These are phyloP conservation scores for Pichia sp. DNA, from an alignment of 1,139 yeast genomes.

Conservation along the genomic window DNA sequence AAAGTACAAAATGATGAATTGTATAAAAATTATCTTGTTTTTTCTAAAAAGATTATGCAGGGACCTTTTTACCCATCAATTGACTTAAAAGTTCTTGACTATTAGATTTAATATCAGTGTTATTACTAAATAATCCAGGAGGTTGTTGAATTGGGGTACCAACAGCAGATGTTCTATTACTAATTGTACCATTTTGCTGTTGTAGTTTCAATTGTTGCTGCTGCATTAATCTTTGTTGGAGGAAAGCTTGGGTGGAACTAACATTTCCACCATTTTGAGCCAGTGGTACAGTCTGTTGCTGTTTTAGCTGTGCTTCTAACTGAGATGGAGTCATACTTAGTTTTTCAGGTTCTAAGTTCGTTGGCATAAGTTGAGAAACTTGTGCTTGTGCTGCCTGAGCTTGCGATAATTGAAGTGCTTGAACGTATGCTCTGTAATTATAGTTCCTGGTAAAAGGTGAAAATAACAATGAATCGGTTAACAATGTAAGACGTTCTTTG, in stretches of 20 bases:
- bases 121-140: conserved; percentile 34
- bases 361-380: conserved; percentile 11
- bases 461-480: conserved; percentile 29
- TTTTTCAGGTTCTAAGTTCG: conserved; percentile 31
- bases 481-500: conserved; percentile 20
- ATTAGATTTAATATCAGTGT: conserved; percentile 26
- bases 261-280: neutral
- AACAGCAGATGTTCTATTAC: conserved; percentile 10
- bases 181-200: conserved; percentile 13
- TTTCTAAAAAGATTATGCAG: too few relatives aligned
- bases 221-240: conserved; percentile 25
- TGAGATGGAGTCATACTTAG: conserved; percentile 7
- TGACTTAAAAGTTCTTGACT: conserved; percentile 67
- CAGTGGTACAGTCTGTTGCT: too few relatives aligned
- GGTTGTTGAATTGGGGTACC: conserved; percentile 29
- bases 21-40: too few relatives aligned
- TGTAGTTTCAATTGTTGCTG: conserved; percentile 19
- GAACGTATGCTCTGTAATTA: conserved; percentile 19
- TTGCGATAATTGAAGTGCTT: too few relatives aligned
- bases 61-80: conserved; percentile 55
- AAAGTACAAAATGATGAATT: too few relatives aligned
- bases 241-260: conserved; percentile 19
- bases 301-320: conserved; percentile 10
- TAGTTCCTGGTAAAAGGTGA: conserved; percentile 38
- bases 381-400: too few relatives aligned